phyloP scores from a whole-genome alignment of 2,329 filamentous ascomycete genomes.

The Esteya vermicola region DNA sequence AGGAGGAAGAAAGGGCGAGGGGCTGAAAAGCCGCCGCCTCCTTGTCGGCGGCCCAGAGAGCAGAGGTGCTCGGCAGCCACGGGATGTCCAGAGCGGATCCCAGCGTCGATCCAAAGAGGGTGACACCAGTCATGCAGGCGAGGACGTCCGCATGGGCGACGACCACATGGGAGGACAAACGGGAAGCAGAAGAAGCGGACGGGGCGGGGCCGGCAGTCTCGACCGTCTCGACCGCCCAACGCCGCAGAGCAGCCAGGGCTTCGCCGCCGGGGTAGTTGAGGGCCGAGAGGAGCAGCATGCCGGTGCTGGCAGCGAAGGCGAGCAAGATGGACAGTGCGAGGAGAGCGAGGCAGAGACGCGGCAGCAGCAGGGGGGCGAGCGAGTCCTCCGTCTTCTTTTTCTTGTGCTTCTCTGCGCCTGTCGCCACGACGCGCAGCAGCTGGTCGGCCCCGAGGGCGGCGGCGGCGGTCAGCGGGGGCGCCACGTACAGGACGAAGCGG shows the following conservation, averaged over 20 bases:
- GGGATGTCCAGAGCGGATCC: too few species aligned
- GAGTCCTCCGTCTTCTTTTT: background rate
- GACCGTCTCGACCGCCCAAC: too few species aligned
- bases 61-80: slow-evolving; percentile 11
- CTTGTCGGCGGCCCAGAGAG: background rate
- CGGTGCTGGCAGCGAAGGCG: slow-evolving; percentile 45
- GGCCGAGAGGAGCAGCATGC: slow-evolving; percentile 63
- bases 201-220: slow-evolving; percentile 19
- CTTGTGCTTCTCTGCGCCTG: background rate
- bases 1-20: too few species aligned
- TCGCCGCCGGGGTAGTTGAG: slow-evolving; percentile 90
- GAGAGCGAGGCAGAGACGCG: slow-evolving; percentile 34
- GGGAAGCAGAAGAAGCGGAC: slow-evolving; percentile 13
- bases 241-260: slow-evolving; percentile 49
- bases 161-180: slow-evolving; percentile 13
- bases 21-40: too few species aligned
- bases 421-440: slow-evolving; percentile 29
- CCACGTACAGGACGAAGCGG: slow-evolving; percentile 81
- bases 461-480: slow-evolving; percentile 67
- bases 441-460: slow-evolving; percentile 61
- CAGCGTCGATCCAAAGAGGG: slow-evolving; percentile 42
- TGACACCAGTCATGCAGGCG: slow-evolving; percentile 58
- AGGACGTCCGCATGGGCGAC: slow-evolving; percentile 49
- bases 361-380: slow-evolving; percentile 23
- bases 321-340: slow-evolving; percentile 45